Conservation (phyloP, 2,329 filamentous ascomycete genomes). For the Diaporthe capsici region DNA sequence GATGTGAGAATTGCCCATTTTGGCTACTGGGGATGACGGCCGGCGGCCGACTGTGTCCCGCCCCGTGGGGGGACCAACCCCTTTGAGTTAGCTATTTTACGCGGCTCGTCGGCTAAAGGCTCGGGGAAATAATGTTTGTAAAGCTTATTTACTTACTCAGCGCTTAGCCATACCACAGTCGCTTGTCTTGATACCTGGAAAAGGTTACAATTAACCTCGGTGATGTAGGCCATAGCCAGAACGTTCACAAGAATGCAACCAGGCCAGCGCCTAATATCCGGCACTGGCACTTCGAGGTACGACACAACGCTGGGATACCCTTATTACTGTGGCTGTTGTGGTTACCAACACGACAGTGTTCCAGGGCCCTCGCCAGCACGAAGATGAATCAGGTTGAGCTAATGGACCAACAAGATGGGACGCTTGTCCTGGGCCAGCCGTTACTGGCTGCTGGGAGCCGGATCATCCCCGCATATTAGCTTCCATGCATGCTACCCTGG, state of each 20-base stretch:
- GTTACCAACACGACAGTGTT: not conserved
- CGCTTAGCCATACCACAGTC: not conserved
- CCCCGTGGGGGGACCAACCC: not conserved
- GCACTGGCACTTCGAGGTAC: not conserved
- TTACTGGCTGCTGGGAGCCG: not conserved
- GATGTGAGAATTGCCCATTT: not conserved
- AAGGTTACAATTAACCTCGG: not conserved
- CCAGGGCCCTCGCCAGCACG: not conserved
- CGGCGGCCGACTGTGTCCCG: not conserved
- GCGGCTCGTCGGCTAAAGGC: slow-evolving; percentile 19
- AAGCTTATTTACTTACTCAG: slow-evolving; percentile 30
- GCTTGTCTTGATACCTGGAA: not conserved
- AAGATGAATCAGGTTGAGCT: not conserved
- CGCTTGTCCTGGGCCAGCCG: not conserved
- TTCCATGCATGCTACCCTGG: not conserved
- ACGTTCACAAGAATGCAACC: not conserved
- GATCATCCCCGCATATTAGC: slow-evolving; percentile 14
- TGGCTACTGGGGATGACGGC: too few species aligned
- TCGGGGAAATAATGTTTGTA: not conserved
- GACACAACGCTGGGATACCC: not conserved
- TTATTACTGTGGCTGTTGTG: not conserved
- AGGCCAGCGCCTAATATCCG: not conserved
- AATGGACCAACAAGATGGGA: not conserved
- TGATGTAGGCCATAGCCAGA: not conserved
- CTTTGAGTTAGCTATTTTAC: slow-evolving; percentile 2